phyloP scores from a whole-genome alignment of 2,329 filamentous ascomycete genomes.

The Cytospora piceicola region DNA sequence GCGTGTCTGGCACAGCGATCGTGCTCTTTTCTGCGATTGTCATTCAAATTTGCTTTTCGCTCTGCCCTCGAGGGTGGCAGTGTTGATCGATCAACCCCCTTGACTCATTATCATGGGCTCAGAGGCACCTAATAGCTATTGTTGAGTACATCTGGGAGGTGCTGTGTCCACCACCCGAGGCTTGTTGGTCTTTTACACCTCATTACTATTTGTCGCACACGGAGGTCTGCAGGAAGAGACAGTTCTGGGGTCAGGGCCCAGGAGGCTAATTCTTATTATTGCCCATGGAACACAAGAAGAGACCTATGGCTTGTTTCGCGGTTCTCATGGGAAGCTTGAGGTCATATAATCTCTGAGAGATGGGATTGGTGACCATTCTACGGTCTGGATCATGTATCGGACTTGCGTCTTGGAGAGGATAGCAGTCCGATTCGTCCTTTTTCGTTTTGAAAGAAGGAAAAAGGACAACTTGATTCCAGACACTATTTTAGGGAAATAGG shows the following conservation, averaged over 20 bases:
- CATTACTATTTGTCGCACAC: conserved; percentile 11
- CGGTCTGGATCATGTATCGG: conserved; percentile 19
- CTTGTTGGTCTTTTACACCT: conserved; percentile 17
- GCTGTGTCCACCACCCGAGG: conserved; percentile 7
- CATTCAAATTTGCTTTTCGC: conserved; percentile 38
- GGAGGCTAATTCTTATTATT: conserved; percentile 35
- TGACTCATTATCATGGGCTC: conserved; percentile 38
- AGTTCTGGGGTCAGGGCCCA: conserved; percentile 35
- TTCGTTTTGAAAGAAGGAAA: conserved; percentile 15
- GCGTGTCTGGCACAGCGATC: conserved; percentile 65
- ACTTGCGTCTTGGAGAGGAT: conserved; percentile 16
- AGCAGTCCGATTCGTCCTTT: background rate
- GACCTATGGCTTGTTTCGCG: conserved; percentile 32
- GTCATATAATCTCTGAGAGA: conserved; percentile 33
- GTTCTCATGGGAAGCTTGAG: conserved; percentile 27
- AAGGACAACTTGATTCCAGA: conserved; percentile 16
- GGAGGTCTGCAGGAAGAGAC: conserved; percentile 32
- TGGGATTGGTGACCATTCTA: conserved; percentile 24
- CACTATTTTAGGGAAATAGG: conserved; percentile 17
- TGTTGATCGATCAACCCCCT: conserved; percentile 34
- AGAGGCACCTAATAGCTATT: conserved; percentile 32
- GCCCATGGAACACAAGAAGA: conserved; percentile 18
- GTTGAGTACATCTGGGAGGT: conserved; percentile 27
- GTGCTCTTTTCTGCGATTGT: conserved; percentile 38
- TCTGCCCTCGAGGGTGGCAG: conserved; percentile 12